A percentile compares a stretch with the other conserved stretches of the same genome.
phyloP scores from a whole-genome alignment of 495 filamentous ascomycete species.

The Staphylotrichum longicolle region DNA sequence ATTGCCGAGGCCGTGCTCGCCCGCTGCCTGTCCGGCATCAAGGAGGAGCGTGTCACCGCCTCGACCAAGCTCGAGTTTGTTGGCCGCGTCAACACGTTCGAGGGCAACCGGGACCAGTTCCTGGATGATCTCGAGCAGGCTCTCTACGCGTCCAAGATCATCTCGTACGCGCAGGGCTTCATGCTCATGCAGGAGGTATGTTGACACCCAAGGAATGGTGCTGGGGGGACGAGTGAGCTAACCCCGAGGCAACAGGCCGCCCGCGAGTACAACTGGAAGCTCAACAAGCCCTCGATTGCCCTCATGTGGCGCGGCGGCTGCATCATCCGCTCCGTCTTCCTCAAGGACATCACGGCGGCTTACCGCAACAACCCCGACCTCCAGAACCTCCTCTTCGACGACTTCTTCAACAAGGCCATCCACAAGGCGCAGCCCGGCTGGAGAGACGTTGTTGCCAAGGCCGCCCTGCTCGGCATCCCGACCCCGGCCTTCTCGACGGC shows the following conservation, averaged over 20 bases:
- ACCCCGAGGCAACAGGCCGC: conserved; percentile 60
- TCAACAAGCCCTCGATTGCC: conserved; percentile 99
- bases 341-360: conserved; percentile 97
- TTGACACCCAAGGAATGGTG: background rate
- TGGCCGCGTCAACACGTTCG: conserved; percentile 75
- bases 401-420: conserved; percentile 99
- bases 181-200: conserved; percentile 99
- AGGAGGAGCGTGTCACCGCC: conserved; percentile 86
- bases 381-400: conserved; percentile 96
- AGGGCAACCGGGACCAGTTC: conserved; percentile 87
- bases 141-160: conserved; percentile 98
- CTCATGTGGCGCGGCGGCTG: conserved; percentile 99
- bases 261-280: conserved; percentile 94
- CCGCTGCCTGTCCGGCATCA: conserved; percentile 89
- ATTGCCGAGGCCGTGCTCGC: conserved; percentile 97
- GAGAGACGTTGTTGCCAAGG: conserved; percentile 91
- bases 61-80: conserved; percentile 67
- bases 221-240: conserved; percentile 13
- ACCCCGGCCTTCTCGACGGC: conserved; percentile 95
- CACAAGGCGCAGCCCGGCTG: conserved; percentile 93
- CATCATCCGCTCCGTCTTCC: conserved; percentile 99
- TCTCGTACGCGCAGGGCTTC: conserved; percentile 99
- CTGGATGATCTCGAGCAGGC: conserved; percentile 97
- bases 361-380: conserved; percentile 94
- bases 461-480: conserved; percentile 89